Conservation (phyloP, 257 asterid genomes). For the Jaltomata sinuosa region DNA sequence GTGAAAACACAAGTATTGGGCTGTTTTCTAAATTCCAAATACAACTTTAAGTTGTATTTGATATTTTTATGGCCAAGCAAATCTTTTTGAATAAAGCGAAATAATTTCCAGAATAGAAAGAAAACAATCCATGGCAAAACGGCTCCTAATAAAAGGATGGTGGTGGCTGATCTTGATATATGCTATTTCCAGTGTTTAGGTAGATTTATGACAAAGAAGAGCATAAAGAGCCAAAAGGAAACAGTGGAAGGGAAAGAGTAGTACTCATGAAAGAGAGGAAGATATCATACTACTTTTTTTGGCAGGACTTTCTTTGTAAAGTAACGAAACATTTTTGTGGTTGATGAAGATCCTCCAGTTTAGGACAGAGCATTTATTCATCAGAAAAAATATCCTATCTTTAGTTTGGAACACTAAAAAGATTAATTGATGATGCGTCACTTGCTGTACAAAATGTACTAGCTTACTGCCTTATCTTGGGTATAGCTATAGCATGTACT, state of each 20-base stretch:
- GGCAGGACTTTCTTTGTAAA: constrained; percentile 8
- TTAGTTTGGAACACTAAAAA: neutral
- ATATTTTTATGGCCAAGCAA: no score
- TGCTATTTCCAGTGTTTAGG: neutral
- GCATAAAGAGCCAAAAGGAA: constrained; percentile 12
- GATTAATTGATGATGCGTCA: neutral
- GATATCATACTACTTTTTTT: constrained; percentile 17
- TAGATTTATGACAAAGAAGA: neutral
- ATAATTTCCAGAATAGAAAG: no score
- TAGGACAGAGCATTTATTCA: neutral
- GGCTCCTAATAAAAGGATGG: neutral
- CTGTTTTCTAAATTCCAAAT: no score
- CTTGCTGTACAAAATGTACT: neutral
- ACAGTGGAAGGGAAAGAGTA: neutral
- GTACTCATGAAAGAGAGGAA: constrained; percentile 3
- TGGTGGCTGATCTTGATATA: neutral
- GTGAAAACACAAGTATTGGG: no score
- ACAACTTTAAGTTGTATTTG: no score
- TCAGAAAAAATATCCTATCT: neutral
- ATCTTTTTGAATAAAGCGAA: no score
- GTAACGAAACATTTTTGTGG: neutral
- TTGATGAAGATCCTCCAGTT: neutral
- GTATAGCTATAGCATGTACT: neutral
- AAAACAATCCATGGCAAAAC: no score
- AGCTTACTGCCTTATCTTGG: neutral